These are phyloP conservation scores for Nepenthes mirabilis DNA, from an alignment of 148 eudicot species.

Conservation along the genomic window DNA sequence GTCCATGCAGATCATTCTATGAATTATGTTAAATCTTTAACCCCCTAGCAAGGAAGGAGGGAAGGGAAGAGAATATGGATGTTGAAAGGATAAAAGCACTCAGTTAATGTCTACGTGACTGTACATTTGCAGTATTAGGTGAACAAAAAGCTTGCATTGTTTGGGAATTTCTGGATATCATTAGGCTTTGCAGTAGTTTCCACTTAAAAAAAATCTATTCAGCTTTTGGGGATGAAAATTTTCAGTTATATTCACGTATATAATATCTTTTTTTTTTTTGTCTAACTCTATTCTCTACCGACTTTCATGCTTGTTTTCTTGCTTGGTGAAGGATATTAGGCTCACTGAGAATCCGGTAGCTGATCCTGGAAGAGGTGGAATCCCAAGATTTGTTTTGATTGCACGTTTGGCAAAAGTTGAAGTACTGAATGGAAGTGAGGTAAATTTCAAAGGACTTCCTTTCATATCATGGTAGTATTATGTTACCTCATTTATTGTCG, in stretches of 20 bases:
- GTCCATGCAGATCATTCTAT: too few species aligned
- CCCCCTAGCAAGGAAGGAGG: too few species aligned
- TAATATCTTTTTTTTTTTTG: not conserved
- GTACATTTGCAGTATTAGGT: too few species aligned
- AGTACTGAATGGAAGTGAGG: conserved; percentile 91
- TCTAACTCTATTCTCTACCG: not conserved
- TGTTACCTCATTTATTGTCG: conserved; percentile 9
- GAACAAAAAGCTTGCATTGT: too few species aligned
- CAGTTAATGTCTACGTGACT: too few species aligned
- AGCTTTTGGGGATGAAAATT: too few species aligned
- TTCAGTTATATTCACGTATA: too few species aligned
- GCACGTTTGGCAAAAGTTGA: conserved; percentile 68
- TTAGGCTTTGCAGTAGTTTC: not conserved
- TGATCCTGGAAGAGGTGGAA: conserved; percentile 72
- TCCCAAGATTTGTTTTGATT: conserved; percentile 75
- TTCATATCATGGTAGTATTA: not conserved
- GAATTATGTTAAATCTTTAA: too few species aligned
- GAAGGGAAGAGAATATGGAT: too few species aligned
- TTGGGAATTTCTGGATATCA: too few species aligned
- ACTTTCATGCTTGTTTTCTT: not conserved
- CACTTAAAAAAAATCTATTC: not conserved
- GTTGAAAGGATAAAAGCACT: too few species aligned
- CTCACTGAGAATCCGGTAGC: conserved; percentile 74
- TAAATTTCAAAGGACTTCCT: conserved; percentile 13
- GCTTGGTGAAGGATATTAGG: conserved; percentile 51